A percentile compares a stretch with the other conserved stretches of the same genome.
These are phyloP conservation scores for Pestalotiopsis sp. DNA, from an alignment of 2,329 filamentous ascomycete species.

Conservation along the genomic window DNA sequence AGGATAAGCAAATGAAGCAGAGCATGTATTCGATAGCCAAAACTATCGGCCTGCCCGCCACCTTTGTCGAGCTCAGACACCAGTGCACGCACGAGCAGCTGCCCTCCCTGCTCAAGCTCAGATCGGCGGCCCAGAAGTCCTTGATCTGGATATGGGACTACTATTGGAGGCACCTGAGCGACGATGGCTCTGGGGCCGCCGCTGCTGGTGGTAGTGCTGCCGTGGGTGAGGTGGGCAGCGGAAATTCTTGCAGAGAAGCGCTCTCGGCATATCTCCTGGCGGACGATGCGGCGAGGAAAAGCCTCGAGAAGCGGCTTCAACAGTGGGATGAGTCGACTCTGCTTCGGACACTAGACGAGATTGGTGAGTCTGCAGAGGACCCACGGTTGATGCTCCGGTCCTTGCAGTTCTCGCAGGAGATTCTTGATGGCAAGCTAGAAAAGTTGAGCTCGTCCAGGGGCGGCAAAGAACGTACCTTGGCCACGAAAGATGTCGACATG, in stretches of 20 bases:
- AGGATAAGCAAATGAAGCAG: constrained; percentile 65
- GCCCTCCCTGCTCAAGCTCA: constrained; percentile 72
- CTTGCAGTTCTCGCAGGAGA: constrained; percentile 41
- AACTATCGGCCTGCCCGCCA: constrained; percentile 67
- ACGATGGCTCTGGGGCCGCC: constrained; percentile 10
- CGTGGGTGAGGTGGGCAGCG: constrained; percentile 6
- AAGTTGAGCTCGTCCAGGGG: neutral
- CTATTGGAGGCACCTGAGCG: constrained; percentile 68
- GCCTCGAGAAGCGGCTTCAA: constrained; percentile 30
- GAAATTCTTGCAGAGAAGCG: constrained; percentile 29
- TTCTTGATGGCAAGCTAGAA: constrained; percentile 32
- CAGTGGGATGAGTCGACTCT: constrained; percentile 38
- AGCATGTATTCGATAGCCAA: constrained; percentile 74
- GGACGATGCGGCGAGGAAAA: constrained; percentile 18
- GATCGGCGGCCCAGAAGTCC: constrained; percentile 67
- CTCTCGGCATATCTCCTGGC: constrained; percentile 38
- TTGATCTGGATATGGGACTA: constrained; percentile 86
- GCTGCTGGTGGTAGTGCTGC: constrained; percentile 12
- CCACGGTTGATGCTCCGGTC: constrained; percentile 44
- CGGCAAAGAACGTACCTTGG: neutral
- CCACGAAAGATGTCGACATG: constrained; percentile 19
- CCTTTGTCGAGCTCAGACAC: constrained; percentile 87
- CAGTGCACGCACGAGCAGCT: constrained; percentile 89
- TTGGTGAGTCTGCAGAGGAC: constrained; percentile 41
- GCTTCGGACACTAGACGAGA: constrained; percentile 36